A percentile compares a stretch with the other conserved stretches of the same genome.
Conservation (phyloP, 345 rosid genomes). For the Eucalyptus sp. region DNA sequence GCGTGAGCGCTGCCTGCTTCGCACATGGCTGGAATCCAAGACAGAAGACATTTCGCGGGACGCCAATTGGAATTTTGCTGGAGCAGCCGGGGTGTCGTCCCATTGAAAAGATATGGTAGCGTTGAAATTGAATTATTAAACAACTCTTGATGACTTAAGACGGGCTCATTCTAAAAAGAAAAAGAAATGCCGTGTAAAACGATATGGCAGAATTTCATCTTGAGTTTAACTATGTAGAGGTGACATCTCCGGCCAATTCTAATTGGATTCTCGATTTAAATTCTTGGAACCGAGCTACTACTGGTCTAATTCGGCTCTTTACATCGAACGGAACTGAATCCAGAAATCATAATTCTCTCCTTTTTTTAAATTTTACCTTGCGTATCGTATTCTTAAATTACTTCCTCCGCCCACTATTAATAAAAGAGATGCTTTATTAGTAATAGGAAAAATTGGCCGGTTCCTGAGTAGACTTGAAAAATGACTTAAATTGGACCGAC, state of each 20-base stretch:
- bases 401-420: rapidly evolving
- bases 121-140: not conserved
- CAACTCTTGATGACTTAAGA: not conserved
- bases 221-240: not conserved
- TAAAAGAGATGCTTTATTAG: not conserved
- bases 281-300: rapidly evolving
- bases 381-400: rapidly evolving
- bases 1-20: not conserved
- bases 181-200: not conserved
- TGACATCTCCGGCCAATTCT: not conserved
- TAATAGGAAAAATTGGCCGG: rapidly evolving
- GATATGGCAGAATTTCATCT: not conserved
- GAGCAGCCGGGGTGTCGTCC: not conserved
- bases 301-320: rapidly evolving
- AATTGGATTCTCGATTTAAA: rapidly evolving
- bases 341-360: not conserved
- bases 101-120: rapidly evolving
- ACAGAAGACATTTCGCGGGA: not conserved
- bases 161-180: not conserved
- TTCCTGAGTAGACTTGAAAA: not conserved
- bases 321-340: rapidly evolving
- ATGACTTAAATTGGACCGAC: rapidly evolving
- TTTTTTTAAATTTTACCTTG: not conserved
- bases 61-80: not conserved
- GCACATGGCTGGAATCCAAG: not conserved